phyloP scores from a whole-genome alignment of 192 early-diverging fungal species.

The Coemansia asiatica region DNA sequence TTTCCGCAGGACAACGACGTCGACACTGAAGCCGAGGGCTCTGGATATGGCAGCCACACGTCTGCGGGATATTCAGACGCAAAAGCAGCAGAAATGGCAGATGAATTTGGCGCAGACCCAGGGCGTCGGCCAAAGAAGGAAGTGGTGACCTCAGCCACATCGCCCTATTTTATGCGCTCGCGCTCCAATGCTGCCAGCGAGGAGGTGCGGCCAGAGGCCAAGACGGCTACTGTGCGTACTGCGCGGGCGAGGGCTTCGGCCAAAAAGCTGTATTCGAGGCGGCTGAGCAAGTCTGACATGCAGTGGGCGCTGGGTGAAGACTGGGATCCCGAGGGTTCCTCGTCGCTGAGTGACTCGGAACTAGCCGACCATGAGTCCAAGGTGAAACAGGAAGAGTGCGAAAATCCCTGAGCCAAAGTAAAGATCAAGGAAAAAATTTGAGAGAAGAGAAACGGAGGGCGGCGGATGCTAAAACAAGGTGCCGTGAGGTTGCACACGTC shows the following conservation, averaged over 20 bases:
- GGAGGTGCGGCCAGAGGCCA: constrained; percentile 48
- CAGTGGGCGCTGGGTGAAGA: constrained; percentile 54
- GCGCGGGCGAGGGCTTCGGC: constrained; percentile 41
- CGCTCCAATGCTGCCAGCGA: constrained; percentile 53
- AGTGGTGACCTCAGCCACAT: constrained; percentile 19
- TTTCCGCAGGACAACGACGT: constrained; percentile 8
- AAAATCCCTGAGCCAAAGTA: neutral
- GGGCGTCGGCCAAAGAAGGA: neutral
- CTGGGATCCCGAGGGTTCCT: constrained; percentile 50
- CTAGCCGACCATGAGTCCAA: constrained; percentile 1
- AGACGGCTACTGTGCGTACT: constrained; percentile 39
- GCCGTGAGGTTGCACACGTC: neutral
- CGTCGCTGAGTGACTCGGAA: constrained; percentile 44
- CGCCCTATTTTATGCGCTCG: constrained; percentile 44
- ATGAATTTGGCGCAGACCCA: neutral
- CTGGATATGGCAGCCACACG: neutral
- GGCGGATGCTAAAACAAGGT: too few relatives aligned
- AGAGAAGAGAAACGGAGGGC: neutral
- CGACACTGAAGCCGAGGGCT: neutral
- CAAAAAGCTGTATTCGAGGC: constrained; percentile 41
- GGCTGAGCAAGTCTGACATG: constrained; percentile 50
- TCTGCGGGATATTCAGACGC: constrained; percentile 6
- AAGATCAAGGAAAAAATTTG: neutral
- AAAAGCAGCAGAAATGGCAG: constrained; percentile 6
- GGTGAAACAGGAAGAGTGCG: neutral